Base-by-base conservation (phyloP, 2,329 filamentous ascomycete species). In the Ceratocystis colombiana region DNA sequence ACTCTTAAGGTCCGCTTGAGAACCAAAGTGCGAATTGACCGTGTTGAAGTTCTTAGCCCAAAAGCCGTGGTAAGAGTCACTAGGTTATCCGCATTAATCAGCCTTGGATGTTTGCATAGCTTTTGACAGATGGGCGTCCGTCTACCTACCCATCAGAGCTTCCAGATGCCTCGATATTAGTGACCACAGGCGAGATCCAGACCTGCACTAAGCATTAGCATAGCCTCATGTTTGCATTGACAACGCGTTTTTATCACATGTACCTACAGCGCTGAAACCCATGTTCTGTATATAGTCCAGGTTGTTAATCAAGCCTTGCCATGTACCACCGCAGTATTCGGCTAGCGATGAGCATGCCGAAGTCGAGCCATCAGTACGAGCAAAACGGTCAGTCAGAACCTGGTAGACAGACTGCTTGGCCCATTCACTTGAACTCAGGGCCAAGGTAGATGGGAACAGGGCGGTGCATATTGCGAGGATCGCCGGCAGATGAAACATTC, bases 271-370 rank as follows among this genome's bases (percentile, higher is more conserved):
- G 15, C 74, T 76, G 70, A 78, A 78, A 1, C 77, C 77, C 73
- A 79, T 76, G 59, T 74, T 73, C 69, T 81, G 76, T 69, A 82
- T 80, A 69, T 82, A 82, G 71, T 81, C 79, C 50, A 82, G 72
- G 41, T 77, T 73, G 67, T 78, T 76, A 20, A 77, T 78, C 50
- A 82, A 74, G 15, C 81, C 81, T 64, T 73, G 70, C 73, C 76
- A 83, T 20, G 77, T 79, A 25, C 80, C 80, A 48, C 79, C 79
- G 67, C 80, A 83, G 71, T 81, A 82, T 33, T 71, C 69, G 50
- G 66, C 69, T 41, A 66, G 69, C 44, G 70, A 68, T 62, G 74
- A 71, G 62, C 74, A 75, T 5, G 70, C 62, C 3, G 72, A 70
- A 1, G 75, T 75, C 37, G 76, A 76, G 12, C 74, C 75, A 64